These are phyloP conservation scores for Myriosclerotinia scirpicola DNA, from an alignment of 2,329 filamentous ascomycete species.

Conservation along the genomic window DNA sequence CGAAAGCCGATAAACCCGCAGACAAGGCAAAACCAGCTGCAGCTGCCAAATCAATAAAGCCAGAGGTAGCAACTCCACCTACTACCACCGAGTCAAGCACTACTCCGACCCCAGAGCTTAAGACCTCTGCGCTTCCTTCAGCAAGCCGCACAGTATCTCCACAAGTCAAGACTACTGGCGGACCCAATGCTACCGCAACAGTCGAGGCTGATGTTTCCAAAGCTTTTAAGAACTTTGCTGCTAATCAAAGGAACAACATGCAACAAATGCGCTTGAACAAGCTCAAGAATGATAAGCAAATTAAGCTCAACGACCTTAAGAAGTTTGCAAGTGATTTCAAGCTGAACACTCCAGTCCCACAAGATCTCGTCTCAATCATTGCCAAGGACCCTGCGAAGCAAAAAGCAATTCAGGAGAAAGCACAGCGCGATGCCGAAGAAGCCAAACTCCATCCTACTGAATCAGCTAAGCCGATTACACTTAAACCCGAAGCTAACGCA, in stretches of 20 bases:
- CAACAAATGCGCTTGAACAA: conserved; percentile 59
- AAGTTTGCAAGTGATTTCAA: conserved; percentile 96
- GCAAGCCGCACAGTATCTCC: conserved; percentile 40
- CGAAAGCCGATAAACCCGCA: conserved; percentile 44
- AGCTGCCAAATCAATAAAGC: conserved; percentile 33
- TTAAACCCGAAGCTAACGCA: conserved; percentile 48
- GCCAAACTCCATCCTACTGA: conserved; percentile 48
- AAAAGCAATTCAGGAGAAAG: conserved; percentile 87
- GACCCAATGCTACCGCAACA: conserved; percentile 57
- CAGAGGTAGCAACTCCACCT: conserved; percentile 37
- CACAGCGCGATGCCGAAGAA: conserved; percentile 71
- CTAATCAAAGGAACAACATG: conserved; percentile 53
- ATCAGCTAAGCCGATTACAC: conserved; percentile 46
- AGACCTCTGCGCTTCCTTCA: conserved; percentile 38
- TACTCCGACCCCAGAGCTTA: conserved; percentile 33
- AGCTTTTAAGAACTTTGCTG: conserved; percentile 65
- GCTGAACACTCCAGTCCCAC: conserved; percentile 86
- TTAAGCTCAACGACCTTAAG: conserved; percentile 90
- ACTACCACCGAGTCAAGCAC: conserved; percentile 36
- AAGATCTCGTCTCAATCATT: conserved; percentile 88
- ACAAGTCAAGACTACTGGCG: conserved; percentile 38
- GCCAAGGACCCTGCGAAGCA: conserved; percentile 97
- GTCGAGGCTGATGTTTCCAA: conserved; percentile 62
- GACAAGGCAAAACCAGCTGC: conserved; percentile 38
- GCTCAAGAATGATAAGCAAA: conserved; percentile 75